A percentile compares a stretch with the other conserved stretches of the same genome.
Conservation (phyloP, 1,284 basidiomycete species). For the Neonothopanus nambi region DNA sequence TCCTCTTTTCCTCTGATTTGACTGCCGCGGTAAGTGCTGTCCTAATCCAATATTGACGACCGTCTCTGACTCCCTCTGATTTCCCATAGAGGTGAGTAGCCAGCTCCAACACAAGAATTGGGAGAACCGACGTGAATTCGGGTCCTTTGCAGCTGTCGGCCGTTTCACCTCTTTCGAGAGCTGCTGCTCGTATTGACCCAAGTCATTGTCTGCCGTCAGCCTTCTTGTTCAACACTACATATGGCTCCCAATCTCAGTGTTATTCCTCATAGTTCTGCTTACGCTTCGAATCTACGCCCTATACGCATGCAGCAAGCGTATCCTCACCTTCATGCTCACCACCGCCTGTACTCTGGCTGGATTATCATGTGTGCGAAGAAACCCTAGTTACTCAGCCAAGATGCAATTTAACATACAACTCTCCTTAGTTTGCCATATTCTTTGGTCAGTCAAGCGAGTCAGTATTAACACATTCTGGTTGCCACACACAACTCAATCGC, state of each 20-base stretch:
- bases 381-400: too few species aligned
- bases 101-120: neutral
- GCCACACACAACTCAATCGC: constrained; percentile 8
- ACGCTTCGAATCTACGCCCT: constrained; percentile 13
- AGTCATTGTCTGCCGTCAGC: constrained; percentile 11
- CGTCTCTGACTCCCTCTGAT: neutral
- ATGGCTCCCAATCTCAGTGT: neutral
- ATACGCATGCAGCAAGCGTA: constrained; percentile 6
- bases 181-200: constrained; percentile 10
- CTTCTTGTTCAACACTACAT: too few species aligned
- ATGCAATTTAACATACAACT: neutral
- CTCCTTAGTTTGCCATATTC: constrained; percentile 9
- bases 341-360: constrained; percentile 3
- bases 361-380: constrained; percentile 6
- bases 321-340: constrained; percentile 7
- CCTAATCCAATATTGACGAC: neutral
- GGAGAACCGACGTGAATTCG: neutral
- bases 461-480: constrained; percentile 1
- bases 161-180: constrained; percentile 11
- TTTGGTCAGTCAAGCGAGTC: constrained; percentile 9
- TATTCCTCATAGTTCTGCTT: constrained; percentile 6
- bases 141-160: constrained; percentile 1
- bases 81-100: neutral
- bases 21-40: constrained; percentile 3
- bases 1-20: constrained; percentile 5